Percentiles rank a stretch among this genome's conserved stretches.
Conservation (phyloP, 768 basidiomycete species). For the Xerocomus brunneocitrinus region DNA sequence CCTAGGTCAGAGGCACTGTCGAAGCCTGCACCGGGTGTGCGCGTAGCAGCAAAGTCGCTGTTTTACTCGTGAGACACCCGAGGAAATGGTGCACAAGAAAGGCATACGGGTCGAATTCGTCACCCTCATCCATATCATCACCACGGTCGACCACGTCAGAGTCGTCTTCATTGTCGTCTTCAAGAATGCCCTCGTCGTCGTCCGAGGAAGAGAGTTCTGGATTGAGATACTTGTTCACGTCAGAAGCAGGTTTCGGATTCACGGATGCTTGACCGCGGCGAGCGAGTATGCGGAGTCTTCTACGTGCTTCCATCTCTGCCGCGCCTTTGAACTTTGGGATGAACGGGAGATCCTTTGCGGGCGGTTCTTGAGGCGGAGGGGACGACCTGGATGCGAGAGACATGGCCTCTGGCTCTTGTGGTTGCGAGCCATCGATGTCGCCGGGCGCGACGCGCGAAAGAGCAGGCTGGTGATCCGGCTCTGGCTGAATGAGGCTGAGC, state of each 20-base stretch:
- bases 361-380: constrained; percentile 29
- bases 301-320: constrained; percentile 79
- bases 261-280: constrained; percentile 40
- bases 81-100: constrained; percentile 2
- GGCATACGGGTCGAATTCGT: constrained; percentile 79
- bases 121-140: constrained; percentile 56
- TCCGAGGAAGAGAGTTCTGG: constrained; percentile 48
- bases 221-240: constrained; percentile 39
- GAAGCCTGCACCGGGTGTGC: constrained; percentile 44
- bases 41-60: constrained; percentile 68
- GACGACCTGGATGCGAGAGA: not conserved
- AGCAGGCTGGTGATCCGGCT: constrained; percentile 6
- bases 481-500: constrained; percentile 5
- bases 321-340: constrained; percentile 78
- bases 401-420: constrained; percentile 7
- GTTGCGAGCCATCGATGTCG: constrained; percentile 10
- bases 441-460: constrained; percentile 9
- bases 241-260: constrained; percentile 20
- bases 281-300: constrained; percentile 62
- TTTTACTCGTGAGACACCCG: not conserved
- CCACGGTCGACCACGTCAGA: constrained; percentile 47
- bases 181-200: constrained; percentile 37
- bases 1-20: constrained; percentile 61
- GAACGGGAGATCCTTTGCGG: constrained; percentile 53
- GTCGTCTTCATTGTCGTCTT: constrained; percentile 46